Base-by-base conservation (phyloP, 768 basidiomycete genomes). In the Psilocybe sp. region DNA sequence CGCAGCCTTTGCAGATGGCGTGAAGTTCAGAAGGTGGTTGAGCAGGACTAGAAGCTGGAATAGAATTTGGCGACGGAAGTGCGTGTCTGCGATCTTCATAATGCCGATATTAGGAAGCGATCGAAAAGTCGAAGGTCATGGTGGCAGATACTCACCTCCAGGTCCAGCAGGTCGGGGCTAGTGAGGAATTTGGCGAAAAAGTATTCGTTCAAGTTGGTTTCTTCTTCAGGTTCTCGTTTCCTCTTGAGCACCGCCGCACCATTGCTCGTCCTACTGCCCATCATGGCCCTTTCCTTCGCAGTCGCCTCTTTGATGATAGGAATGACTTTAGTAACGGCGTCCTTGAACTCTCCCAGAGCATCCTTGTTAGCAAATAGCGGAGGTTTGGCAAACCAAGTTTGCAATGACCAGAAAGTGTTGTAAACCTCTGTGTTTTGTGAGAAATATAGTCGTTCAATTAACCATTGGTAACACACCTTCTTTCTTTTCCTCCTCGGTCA, bases 161-260 rank as follows among this genome's bases (percentile, higher is more conserved):
- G 83, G 45, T 89, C 92, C 13, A 94, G 73, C 16, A 97, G 71
- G 48, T 93, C 91, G 0, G 89, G 85, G 54, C 84, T 92, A 1
- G 93, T 96, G 47, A 97, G 70, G 68, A 92, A 95, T 67, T 95
- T 97, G 34, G 93, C 90, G 60, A 94, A 95, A 69, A 95, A 96
- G 63, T 93, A 94, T 52, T 93, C 86, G 43, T 73, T 80, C 15
- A 71, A 69, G 47, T 74, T 74, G 13, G 68, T 71, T 60, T 82
- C 85, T 44, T 80, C 77, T 33, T 81, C 81, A 8, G 66, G 64
- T 15, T 87, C 88, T 18, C 85, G 81, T 68, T 85, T 88, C 50
- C 85, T 76, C 66, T 89, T 92, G 49, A 78, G 63, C 8, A 56
- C 65, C 39, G 67, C 60, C 49, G 69, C 65, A 12, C 69, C 69